A percentile compares a stretch with the other conserved stretches of the same genome.
Evolutionary conservation across 2,329 filamentous ascomycete species (phyloP).

Genomic region (Penicillium janthinellum): DNA sequence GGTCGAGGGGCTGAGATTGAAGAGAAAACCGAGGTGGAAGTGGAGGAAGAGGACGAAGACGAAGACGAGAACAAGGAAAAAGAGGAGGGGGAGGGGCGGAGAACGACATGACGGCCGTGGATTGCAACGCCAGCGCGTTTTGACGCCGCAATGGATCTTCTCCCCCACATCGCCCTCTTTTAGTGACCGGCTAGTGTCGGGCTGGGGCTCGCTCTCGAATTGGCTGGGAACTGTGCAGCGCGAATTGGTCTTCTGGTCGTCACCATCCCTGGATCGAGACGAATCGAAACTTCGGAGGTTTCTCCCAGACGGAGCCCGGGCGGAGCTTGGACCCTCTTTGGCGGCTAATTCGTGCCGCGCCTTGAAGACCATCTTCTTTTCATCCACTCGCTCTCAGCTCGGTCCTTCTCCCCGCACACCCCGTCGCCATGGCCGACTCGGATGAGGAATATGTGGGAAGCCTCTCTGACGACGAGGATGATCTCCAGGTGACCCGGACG

Average conservation of each 20-base stretch:
- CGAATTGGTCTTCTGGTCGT: not conserved
- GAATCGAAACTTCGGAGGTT: conserved; percentile 3
- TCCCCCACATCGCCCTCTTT: conserved; percentile 38
- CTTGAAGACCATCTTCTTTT: conserved; percentile 10
- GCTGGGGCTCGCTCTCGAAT: conserved; percentile 18
- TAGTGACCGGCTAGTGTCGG: conserved; percentile 27
- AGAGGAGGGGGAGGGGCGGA: conserved; percentile 32
- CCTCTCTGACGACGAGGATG: conserved; percentile 50
- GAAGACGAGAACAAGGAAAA: conserved; percentile 24
- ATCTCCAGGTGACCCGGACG: conserved; percentile 25
- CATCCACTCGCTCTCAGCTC: conserved; percentile 3
- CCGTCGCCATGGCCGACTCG: conserved; percentile 46
- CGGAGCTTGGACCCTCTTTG: conserved; percentile 34
- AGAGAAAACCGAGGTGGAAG: conserved; percentile 11
- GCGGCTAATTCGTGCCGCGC: conserved; percentile 12
- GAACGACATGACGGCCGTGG: conserved; percentile 31
- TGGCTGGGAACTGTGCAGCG: not conserved
- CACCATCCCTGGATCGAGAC: conserved; percentile 1
- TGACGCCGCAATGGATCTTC: conserved; percentile 34
- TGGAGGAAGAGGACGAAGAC: conserved; percentile 21
- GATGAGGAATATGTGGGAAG: conserved; percentile 57
- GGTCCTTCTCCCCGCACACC: conserved; percentile 21
- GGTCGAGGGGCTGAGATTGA: conserved; percentile 19
- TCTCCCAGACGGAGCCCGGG: conserved; percentile 27
- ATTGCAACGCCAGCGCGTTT: conserved; percentile 31